A percentile compares a stretch with the other conserved stretches of the same genome.
Evolutionary conservation across 2,329 filamentous ascomycete genomes (phyloP).

Genomic region (Lachnellula willkommii): DNA sequence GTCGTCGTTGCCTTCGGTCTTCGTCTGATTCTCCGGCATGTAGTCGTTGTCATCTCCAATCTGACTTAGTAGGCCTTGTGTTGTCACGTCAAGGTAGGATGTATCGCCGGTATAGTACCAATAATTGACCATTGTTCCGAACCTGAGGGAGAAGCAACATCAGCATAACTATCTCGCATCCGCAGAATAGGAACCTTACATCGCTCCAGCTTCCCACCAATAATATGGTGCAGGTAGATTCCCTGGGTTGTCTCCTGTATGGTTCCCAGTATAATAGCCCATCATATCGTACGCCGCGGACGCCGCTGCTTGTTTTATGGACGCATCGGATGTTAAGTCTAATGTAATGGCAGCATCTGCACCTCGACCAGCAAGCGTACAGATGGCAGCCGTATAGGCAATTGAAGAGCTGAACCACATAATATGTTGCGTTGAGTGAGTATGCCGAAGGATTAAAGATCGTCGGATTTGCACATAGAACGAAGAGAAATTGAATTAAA

Average conservation of each 20-base stretch:
- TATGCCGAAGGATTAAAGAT: no score
- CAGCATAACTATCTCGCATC: background rate
- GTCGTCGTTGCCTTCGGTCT: constrained; percentile 60
- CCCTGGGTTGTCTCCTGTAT: constrained; percentile 43
- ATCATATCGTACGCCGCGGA: constrained; percentile 42
- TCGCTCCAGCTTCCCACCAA: constrained; percentile 66
- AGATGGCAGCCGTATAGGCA: constrained; percentile 2
- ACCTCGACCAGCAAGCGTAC: constrained; percentile 17
- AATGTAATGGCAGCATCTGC: constrained; percentile 20
- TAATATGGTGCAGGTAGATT: constrained; percentile 43
- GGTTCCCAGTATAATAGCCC: constrained; percentile 42
- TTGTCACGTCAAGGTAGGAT: constrained; percentile 58
- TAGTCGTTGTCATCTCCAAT: constrained; percentile 66
- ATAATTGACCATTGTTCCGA: constrained; percentile 69
- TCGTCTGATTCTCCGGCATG: constrained; percentile 68
- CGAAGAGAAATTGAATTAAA: no score
- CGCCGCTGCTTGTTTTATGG: constrained; percentile 26
- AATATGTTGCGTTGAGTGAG: no score
- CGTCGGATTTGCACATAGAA: no score
- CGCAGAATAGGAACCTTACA: constrained; percentile 46
- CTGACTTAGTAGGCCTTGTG: constrained; percentile 66
- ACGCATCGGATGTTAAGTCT: constrained; percentile 20
- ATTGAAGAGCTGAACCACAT: no score
- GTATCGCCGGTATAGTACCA: constrained; percentile 75
- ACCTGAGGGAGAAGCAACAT: constrained; percentile 52